Percentiles rank a stretch among this genome's conserved stretches.
Evolutionary conservation across 345 rosid species (phyloP).

Genomic region (Dovyalis caffra): DNA sequence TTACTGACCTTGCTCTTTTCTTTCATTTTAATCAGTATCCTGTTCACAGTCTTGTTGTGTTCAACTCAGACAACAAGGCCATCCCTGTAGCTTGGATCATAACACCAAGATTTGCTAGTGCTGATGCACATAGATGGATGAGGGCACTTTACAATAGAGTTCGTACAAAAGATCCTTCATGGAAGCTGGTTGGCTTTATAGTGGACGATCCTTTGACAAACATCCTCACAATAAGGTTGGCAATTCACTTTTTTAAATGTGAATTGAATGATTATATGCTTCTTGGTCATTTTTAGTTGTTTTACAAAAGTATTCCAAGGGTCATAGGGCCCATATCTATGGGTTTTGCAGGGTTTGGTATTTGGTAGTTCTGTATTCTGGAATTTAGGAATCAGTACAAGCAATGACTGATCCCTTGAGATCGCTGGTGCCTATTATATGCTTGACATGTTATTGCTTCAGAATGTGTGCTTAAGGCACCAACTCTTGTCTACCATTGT

Average conservation of each 20-base stretch:
- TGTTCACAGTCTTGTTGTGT: slow-evolving; percentile 77
- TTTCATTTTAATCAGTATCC: slow-evolving; percentile 61
- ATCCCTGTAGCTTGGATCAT: slow-evolving; percentile 97
- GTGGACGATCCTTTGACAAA: slow-evolving; percentile 89
- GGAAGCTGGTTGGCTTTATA: slow-evolving; percentile 94
- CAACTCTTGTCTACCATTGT: background rate
- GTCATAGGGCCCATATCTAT: background rate
- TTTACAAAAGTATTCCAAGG: background rate
- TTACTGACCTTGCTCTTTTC: slow-evolving; percentile 32
- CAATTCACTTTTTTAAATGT: slow-evolving; percentile 5
- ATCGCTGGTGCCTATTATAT: background rate
- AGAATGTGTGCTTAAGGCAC: background rate
- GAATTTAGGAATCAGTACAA: background rate
- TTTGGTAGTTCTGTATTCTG: background rate
- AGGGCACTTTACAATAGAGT: slow-evolving; percentile 89
- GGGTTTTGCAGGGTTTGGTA: background rate
- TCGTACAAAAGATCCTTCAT: slow-evolving; percentile 68
- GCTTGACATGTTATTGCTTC: background rate
- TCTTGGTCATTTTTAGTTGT: background rate
- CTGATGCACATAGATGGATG: slow-evolving; percentile 83
- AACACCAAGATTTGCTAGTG: slow-evolving; percentile 58
- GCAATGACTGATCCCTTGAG: background rate
- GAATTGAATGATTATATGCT: background rate
- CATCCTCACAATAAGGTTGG: slow-evolving; percentile 64
- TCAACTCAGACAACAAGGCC: slow-evolving; percentile 89